Evolutionary conservation across 768 basidiomycete genomes (phyloP).

Genomic region (Trametes maxima): DNA sequence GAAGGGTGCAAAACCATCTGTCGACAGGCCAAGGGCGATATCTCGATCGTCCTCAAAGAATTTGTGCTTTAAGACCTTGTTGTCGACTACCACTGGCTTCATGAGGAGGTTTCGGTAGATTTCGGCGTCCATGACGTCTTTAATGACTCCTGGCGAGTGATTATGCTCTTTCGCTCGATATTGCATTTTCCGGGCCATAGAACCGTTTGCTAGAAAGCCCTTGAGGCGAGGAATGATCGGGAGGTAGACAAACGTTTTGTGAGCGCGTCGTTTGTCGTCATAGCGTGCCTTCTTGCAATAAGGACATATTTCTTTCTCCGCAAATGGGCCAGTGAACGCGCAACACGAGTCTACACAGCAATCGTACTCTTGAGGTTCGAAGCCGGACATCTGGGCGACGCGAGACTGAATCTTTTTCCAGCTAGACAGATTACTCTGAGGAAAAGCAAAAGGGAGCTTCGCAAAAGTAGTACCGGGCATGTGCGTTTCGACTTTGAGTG

Average conservation of each 20-base stretch:
- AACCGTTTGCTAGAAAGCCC: neutral
- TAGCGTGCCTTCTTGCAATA: constrained; percentile 23
- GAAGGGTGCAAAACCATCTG: constrained; percentile 47
- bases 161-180: constrained; percentile 20
- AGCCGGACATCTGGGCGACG: constrained; percentile 19
- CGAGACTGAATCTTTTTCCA: neutral
- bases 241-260: constrained; percentile 23
- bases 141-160: constrained; percentile 25
- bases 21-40: constrained; percentile 45
- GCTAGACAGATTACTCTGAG: neutral
- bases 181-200: constrained; percentile 8
- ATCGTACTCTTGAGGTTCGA: constrained; percentile 21
- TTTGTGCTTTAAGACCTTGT: constrained; percentile 23
- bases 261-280: constrained; percentile 14
- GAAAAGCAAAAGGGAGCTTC: constrained; percentile 15
- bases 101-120: constrained; percentile 33
- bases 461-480: constrained; percentile 1
- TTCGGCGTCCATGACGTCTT: constrained; percentile 41
- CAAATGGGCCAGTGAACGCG: constrained; percentile 21
- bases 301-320: constrained; percentile 15
- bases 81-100: constrained; percentile 33
- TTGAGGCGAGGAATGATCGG: constrained; percentile 27
- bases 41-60: constrained; percentile 44
- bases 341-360: constrained; percentile 31
- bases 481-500: constrained; percentile 9